Evolutionary conservation across 306 rosid genomes (phyloP), one percentile per base, ranked within the genome.

Genomic region (Geum urbanum): DNA sequence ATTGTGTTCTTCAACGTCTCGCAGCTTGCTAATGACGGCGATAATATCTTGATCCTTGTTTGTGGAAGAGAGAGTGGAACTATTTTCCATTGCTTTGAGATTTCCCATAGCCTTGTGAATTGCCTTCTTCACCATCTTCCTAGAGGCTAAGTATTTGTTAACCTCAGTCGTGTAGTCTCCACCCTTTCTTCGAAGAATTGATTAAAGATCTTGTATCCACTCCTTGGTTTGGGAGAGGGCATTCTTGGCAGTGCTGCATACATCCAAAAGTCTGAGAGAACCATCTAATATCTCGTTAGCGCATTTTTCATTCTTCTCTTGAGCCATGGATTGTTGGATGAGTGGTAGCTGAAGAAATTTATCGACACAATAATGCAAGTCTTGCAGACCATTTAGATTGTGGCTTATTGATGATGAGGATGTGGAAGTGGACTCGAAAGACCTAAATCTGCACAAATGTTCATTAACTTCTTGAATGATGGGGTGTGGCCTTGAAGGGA

Each of bases 401-500:
- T 43, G 32, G 57, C 69, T 53, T 40, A 74, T 63, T 7, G 63
- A 66, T 7, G 73, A 56, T 10, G 83, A 22, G 8, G 74, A 76
- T 14, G 70, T 40, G 8, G 79, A 45, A 9, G 80, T 16, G 4
- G 66, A 43, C 9, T 71, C 76, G 0, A 55, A 72, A 41, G 73
- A 47, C 13, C 76, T 55, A 18, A 84, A 59, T 63, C 64, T 69
- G 55, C 81, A 62, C 69, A 84, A 69, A 19, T 77, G 73, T 67
- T 77, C 79, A 6, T 84, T 74, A 48, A 77, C 61, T 48, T 74
- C 70, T 13, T 48, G 37, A 65, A 84, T 16, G 37, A 75, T 19
- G 8, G 81, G 85, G 70, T 84, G 83, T 18, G 81, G 67, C 59
- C 73, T 75, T 0, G 80, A 70, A 4, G 85, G 87, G 37, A 77